Conservation (phyloP, 108 stramenopile species). For the Fistulifera pelliculosa region DNA sequence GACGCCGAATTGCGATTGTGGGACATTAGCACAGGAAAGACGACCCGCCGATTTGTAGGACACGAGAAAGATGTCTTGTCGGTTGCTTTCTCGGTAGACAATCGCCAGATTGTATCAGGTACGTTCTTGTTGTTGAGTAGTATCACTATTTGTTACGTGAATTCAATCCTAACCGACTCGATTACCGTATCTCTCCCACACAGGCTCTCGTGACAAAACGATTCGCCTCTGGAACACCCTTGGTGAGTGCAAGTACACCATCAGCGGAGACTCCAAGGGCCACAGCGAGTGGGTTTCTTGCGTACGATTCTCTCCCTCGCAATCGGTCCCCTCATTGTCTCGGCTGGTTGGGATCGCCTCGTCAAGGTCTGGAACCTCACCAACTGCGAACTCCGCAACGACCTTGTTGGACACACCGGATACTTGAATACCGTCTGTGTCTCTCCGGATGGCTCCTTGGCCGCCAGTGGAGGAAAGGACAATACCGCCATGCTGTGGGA, state of each 20-base stretch:
- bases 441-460: conserved; percentile 97
- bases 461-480: conserved; percentile 99
- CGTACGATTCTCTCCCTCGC: conserved; percentile 96
- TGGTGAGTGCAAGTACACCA: conserved; percentile 96
- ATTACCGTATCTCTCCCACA: neutral
- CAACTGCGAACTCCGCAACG: conserved; percentile 98
- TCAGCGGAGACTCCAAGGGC: conserved; percentile 75
- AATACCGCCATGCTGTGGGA: conserved; percentile 99
- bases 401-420: conserved; percentile 98
- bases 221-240: conserved; percentile 99
- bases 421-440: conserved; percentile 99
- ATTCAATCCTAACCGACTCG: neutral
- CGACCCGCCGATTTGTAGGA: conserved; percentile 97
- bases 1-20: conserved; percentile 97
- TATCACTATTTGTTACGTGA: too few species aligned
- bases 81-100: conserved; percentile 98
- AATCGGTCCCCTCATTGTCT: conserved; percentile 94
- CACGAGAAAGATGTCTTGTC: conserved; percentile 98
- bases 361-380: conserved; percentile 99
- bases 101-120: conserved; percentile 97
- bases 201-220: conserved; percentile 92
- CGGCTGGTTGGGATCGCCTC: conserved; percentile 98
- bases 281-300: conserved; percentile 99
- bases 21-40: conserved; percentile 95
- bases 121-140: too few species aligned